Evolutionary conservation across 2,329 filamentous ascomycete genomes (phyloP), one percentile per base, ranked within the genome.

Genomic region (Penicillium sp.): DNA sequence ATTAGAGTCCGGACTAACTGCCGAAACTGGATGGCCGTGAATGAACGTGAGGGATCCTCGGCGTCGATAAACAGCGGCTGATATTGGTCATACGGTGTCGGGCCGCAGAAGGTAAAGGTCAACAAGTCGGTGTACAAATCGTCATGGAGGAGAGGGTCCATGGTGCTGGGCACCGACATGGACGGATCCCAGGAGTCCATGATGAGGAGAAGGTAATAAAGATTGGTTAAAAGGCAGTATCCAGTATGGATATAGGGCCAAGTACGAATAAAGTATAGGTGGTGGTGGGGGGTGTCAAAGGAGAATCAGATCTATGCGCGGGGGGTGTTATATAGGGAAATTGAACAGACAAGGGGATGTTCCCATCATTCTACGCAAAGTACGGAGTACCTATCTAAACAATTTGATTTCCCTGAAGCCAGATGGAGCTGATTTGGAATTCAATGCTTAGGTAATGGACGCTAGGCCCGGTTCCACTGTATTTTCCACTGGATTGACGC

Each of bases 61-160:
- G 73, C 71, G 51, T 75, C 72, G 44, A 76, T 70, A 45, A 72
- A 73, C 31, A 76, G 49, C 10, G 69, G 71, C 45, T 65, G 66
- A n/a, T 66, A 56, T 20, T 61, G 58, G 42, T 72, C 67, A 50
- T 70, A 73, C 18, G 54, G 50, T 12, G 58, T 57, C 12, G 69
- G 63, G 12, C 66, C 64, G 33, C 59, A 60, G 49, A 75, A 73
- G 6, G 68, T 66, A 56, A 73, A 75, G 38, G 66, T 70, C 46
- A 75, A 57, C 45, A 75, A 62, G 58, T 75, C 73, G 38, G 66
- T 67, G 54, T 68, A 66, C 37, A 57, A 39, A 33, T 55, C 56
- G 23, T 49, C 45, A 20, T 48, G 52, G 15, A 56, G 54, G 6
- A 58, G 33, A 31, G 54, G 54, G 18, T 57, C 54, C 9, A 47